A percentile compares a stretch with the other conserved stretches of the same genome.
Conservation (phyloP, 768 basidiomycete genomes). For the Chlorophyllum brunneum region DNA sequence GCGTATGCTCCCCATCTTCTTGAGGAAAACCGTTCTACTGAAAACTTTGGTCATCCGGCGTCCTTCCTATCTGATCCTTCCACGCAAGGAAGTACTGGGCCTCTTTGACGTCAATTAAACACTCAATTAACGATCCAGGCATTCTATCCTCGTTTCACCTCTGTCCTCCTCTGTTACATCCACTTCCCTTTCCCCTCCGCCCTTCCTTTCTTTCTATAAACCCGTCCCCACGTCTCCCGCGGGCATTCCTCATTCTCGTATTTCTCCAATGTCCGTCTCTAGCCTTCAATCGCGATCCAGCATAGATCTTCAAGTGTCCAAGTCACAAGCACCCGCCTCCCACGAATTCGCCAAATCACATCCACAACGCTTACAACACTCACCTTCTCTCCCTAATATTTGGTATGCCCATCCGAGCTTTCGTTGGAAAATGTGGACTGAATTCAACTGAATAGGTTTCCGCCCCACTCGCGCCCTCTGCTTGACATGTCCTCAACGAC, state of each 20-base stretch:
- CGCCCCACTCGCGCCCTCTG: conserved; percentile 39
- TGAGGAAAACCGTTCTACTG: conserved; percentile 18
- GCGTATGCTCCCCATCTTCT: conserved; percentile 29
- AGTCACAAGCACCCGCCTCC: conserved; percentile 17
- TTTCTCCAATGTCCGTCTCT: conserved; percentile 27
- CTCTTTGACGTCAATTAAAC: conserved; percentile 44
- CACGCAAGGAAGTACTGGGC: conserved; percentile 27
- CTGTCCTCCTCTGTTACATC: conserved; percentile 26
- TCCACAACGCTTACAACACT: conserved; percentile 54
- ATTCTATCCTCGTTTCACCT: conserved; percentile 27
- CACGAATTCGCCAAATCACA: conserved; percentile 19
- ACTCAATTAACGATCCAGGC: conserved; percentile 32
- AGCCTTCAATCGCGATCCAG: conserved; percentile 19
- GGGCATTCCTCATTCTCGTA: conserved; percentile 28
- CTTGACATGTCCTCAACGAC: conserved; percentile 23
- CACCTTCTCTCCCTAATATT: conserved; percentile 69
- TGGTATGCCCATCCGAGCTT: conserved; percentile 34
- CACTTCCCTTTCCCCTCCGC: conserved; percentile 16
- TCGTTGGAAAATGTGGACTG: background rate
- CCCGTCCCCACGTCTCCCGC: conserved; percentile 31
- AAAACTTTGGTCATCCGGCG: conserved; percentile 26
- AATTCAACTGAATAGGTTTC: conserved; percentile 34
- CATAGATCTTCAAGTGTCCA: conserved; percentile 5
- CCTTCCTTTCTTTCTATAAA: conserved; percentile 25
- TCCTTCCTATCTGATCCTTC: conserved; percentile 27